phyloP scores from a whole-genome alignment of 345 rosid genomes.

The Gossypium longicalyx region DNA sequence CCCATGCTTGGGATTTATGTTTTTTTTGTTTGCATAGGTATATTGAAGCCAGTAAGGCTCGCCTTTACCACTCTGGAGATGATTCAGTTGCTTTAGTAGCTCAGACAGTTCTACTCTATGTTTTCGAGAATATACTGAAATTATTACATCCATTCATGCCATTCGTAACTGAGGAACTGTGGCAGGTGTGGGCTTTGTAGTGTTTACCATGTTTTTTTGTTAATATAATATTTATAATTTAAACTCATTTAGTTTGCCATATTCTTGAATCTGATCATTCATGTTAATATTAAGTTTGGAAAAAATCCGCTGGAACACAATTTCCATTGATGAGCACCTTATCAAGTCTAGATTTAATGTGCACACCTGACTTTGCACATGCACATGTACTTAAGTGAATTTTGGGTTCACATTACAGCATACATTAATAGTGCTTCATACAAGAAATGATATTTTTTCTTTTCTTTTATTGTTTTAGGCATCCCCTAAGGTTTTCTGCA shows the following conservation, averaged over 20 bases:
- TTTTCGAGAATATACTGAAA: constrained; percentile 77
- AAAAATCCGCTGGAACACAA: background rate
- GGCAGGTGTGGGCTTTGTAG: constrained; percentile 59
- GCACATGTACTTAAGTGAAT: background rate
- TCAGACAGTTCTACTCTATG: constrained; percentile 82
- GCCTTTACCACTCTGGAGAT: constrained; percentile 57
- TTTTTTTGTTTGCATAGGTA: constrained; percentile 50
- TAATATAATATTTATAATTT: background rate
- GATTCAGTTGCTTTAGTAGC: constrained; percentile 48
- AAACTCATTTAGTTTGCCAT: background rate
- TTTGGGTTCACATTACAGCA: background rate
- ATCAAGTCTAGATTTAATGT: background rate
- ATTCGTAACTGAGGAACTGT: constrained; percentile 89
- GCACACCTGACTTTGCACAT: background rate
- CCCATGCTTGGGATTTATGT: constrained; percentile 16
- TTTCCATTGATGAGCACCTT: too few species aligned
- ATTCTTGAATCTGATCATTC: background rate
- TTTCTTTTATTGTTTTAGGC: background rate
- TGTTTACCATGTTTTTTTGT: background rate
- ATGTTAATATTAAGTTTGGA: background rate
- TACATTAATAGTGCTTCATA: background rate
- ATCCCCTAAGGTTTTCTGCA: background rate
- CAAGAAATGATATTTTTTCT: background rate
- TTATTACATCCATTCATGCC: constrained; percentile 98
- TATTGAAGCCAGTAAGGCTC: constrained; percentile 95